Conservation (phyloP, 2,329 filamentous ascomycete species). For the Gyromitra esculenta region DNA sequence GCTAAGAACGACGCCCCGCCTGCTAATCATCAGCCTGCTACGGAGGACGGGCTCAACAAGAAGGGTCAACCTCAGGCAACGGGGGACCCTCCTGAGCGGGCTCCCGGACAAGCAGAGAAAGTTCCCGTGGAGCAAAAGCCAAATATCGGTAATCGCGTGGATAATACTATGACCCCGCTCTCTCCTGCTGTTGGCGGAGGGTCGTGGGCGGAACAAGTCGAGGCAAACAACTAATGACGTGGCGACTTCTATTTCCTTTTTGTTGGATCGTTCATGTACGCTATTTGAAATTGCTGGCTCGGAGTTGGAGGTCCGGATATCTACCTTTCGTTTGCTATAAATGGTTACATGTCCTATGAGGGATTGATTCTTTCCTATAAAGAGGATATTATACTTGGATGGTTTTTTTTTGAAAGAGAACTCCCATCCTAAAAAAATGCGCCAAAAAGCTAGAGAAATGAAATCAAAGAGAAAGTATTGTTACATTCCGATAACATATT, state of each 20-base stretch:
- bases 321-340: constrained; percentile 25
- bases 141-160: neutral
- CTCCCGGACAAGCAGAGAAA: neutral
- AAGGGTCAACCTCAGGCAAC: neutral
- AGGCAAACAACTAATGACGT: constrained; percentile 34
- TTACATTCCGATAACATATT: constrained; percentile 27
- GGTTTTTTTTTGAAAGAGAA: constrained; percentile 31
- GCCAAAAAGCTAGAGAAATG: constrained; percentile 35
- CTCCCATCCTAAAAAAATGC: constrained; percentile 40
- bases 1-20: neutral
- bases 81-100: neutral
- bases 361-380: constrained; percentile 56
- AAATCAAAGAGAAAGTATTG: constrained; percentile 41
- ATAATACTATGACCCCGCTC: constrained; percentile 27
- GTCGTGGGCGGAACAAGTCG: constrained; percentile 55
- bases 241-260: neutral
- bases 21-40: neutral
- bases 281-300: constrained; percentile 39
- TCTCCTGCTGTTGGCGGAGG: constrained; percentile 36
- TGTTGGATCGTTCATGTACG: constrained; percentile 18
- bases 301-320: constrained; percentile 45
- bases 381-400: constrained; percentile 58
- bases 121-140: neutral
- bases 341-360: constrained; percentile 17
- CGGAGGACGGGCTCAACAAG: neutral